Evolutionary conservation across 306 rosid species (phyloP), one percentile per base, ranked within the genome.

Genomic region (Spatholobus suberectus): DNA sequence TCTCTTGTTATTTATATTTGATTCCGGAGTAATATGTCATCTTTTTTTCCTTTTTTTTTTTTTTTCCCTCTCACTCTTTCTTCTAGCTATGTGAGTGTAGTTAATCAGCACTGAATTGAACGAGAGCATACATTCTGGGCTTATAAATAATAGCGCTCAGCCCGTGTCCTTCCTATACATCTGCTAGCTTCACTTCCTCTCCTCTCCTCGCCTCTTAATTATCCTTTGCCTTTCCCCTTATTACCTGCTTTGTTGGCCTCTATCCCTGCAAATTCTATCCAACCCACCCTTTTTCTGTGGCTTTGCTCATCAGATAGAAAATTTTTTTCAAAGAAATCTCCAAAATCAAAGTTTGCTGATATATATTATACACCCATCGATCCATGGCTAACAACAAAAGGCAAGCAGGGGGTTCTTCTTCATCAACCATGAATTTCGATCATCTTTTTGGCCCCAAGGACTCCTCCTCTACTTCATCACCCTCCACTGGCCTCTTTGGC

Each of bases 381-480:
- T 51, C 51, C 51, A 86, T 82, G 85, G 85, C 81, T 35, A 82
- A 55, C 41, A 81, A 71, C 81, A 88, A 87, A 85, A 92, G 80
- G 43, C 85, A 85, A 65, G 74, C 72, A 2, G 86, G 77, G 32
- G 80, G 79, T 17, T 76, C 77, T 85, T 89, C 91, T 47, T 85
- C 90, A 32, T 87, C 97, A 34, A 38, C 88, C 13, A 70, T 43
- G 82, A 86, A 80, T 24, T 85, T 93, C 8, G 97, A 93, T 82
- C 90, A 89, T 70, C 91, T 95, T 76, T 95, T 95, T 70, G 97
- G 97, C 52, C 97, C 94, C 32, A 89, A 75, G 76, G 80, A 90
- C 2, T 51, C 91, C 11, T 61, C 90, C 12, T 40, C 89, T 9
- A 34, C 88, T 82, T 82, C 91, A 73, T 86, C 97, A 41, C 34